Conservation (phyloP, 805 yeast species). For the Lipomyces chichibuensis region DNA sequence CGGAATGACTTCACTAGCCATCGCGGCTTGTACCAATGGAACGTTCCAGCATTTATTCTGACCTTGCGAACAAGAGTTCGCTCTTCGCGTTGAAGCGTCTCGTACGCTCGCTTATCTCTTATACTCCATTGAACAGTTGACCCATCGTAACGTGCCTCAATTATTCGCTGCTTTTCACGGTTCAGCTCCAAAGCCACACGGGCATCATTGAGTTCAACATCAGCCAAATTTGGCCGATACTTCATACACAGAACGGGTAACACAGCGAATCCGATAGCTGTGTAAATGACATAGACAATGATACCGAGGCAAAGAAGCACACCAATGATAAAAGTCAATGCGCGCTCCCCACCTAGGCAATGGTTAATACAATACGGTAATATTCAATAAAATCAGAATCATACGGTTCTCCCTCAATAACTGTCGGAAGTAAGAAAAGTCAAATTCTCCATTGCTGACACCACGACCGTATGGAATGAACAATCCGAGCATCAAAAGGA, state of each 20-base stretch:
- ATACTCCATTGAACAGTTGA: constrained; percentile 35
- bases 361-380: neutral
- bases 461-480: constrained; percentile 35
- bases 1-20: constrained; percentile 29
- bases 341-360: constrained; percentile 31
- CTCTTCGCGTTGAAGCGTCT: constrained; percentile 37
- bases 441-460: constrained; percentile 28
- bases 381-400: neutral
- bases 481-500: constrained; percentile 32
- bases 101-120: constrained; percentile 38
- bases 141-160: constrained; percentile 37
- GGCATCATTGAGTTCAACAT: constrained; percentile 32
- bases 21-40: constrained; percentile 30
- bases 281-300: constrained; percentile 34
- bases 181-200: constrained; percentile 35
- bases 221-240: constrained; percentile 25
- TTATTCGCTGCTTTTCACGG: constrained; percentile 39
- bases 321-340: constrained; percentile 34
- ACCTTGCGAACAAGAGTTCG: constrained; percentile 35
- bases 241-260: constrained; percentile 33
- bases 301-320: constrained; percentile 34
- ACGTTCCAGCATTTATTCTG: constrained; percentile 26
- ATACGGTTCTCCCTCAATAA: constrained; percentile 32
- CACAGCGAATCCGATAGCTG: constrained; percentile 35
- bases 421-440: constrained; percentile 31